Evolutionary conservation across 192 early-diverging fungal genomes (phyloP), one percentile per base, ranked within the genome.

Genomic region (Phlyctochytrium planicorne): DNA sequence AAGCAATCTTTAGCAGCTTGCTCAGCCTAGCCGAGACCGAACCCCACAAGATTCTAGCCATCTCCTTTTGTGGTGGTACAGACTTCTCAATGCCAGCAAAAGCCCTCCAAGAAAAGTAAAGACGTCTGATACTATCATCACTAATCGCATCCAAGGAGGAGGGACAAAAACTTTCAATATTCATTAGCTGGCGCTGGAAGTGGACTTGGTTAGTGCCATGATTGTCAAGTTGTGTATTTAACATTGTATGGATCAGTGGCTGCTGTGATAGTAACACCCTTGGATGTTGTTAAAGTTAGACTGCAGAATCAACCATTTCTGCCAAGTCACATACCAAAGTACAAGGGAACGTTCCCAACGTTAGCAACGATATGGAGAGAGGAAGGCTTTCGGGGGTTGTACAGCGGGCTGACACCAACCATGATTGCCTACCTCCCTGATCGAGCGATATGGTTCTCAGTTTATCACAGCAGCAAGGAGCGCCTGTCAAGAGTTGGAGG

Each of bases 271-370:
- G 93, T 91, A 10, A 93, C 92, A 75, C 96, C 96, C 2, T 75
- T 98, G 30, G 96, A 98, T 75, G 92, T 98, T 25, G 90, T 95
- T 52, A 98, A 98, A 67, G 91, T 94, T 27, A 81, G 96, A 35
- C 78, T 96, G 57, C 96, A 98, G 78, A 94, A 98, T 73, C 92
- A 95, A 63, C 66, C 17, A 34, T 68, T 34, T 59, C 71, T 20
- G 64, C 65, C 20, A 20, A 76, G 71, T 74, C 60, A 36, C 52
- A 67, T 25, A 16, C 68, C 73, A 24, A 75, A 81, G 40, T 91
- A 91, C 71, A 74, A 68, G 27, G 88, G 87, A n/a, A 89, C 86
- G 2, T 20, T 79, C 71, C 78, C 84, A 60, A 87, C 90, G 2
- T 80, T 97, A 52, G 71, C 76, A 20, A 79, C 82, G 56, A 95